These are phyloP conservation scores for Arachnomyces sp. DNA, from an alignment of 2,329 filamentous ascomycete genomes.

Conservation along the genomic window DNA sequence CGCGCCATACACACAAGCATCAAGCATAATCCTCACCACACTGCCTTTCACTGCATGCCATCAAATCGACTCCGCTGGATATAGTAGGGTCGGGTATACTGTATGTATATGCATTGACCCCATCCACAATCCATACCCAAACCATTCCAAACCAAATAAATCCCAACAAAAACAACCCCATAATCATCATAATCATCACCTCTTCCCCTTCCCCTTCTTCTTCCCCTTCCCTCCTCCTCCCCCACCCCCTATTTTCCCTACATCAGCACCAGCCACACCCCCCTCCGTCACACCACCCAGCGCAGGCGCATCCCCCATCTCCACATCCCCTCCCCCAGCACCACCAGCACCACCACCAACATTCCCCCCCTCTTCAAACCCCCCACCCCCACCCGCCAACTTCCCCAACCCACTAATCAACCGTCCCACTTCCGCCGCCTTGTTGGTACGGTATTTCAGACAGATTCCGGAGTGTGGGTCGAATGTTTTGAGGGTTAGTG, in stretches of 20 bases:
- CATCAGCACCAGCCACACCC: slow-evolving; percentile 25
- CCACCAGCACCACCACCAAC: slow-evolving; percentile 35
- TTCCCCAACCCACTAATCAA: slow-evolving; percentile 69
- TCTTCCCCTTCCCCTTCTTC: slow-evolving; percentile 66
- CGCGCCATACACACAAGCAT: too few species aligned
- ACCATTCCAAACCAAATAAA: too few species aligned
- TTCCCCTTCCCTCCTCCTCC: slow-evolving; percentile 34
- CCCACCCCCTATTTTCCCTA: slow-evolving; percentile 33
- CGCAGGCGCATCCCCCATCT: slow-evolving; percentile 24
- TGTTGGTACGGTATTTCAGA: slow-evolving; percentile 85
- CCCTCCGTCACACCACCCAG: slow-evolving; percentile 33
- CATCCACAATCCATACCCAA: too few species aligned
- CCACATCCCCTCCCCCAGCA: slow-evolving; percentile 22
- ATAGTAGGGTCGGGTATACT: too few species aligned
- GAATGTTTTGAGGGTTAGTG: slow-evolving; percentile 79
- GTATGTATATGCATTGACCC: too few species aligned
- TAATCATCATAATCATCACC: slow-evolving; percentile 36
- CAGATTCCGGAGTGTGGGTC: slow-evolving; percentile 72
- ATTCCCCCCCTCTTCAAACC: slow-evolving; percentile 16
- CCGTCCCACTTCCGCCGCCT: slow-evolving; percentile 80
- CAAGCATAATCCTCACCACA: too few species aligned
- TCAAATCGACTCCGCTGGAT: too few species aligned
- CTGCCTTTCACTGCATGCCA: too few species aligned
- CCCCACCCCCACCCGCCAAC: slow-evolving; percentile 59
- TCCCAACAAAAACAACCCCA: too few species aligned